phyloP scores from a whole-genome alignment of 805 yeast genomes.

The Yamadazyma laniorum region DNA sequence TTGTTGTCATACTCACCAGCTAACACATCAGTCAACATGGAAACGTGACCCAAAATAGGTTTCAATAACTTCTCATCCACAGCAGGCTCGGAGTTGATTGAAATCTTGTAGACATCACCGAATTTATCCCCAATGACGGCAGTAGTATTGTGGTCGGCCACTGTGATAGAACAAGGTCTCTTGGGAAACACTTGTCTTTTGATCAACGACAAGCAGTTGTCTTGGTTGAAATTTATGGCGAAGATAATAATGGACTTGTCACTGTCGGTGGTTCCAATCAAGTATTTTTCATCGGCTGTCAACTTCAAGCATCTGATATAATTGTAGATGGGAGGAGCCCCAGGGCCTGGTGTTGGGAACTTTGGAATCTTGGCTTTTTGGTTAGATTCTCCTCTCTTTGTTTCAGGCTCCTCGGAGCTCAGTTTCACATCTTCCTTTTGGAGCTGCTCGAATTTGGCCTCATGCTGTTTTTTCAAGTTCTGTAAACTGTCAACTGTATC shows the following conservation, averaged over 20 bases:
- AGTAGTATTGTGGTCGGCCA: conserved; percentile 48
- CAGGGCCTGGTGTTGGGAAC: conserved; percentile 62
- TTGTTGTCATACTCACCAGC: conserved; percentile 40
- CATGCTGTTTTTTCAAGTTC: conserved; percentile 47
- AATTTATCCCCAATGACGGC: conserved; percentile 88
- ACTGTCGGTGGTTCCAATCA: conserved; percentile 74
- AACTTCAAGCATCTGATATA: conserved; percentile 64
- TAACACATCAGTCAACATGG: conserved; percentile 83
- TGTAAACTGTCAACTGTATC: conserved; percentile 54
- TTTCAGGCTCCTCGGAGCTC: conserved; percentile 14
- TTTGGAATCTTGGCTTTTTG: conserved; percentile 42
- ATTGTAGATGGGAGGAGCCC: conserved; percentile 65
- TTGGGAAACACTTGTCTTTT: conserved; percentile 83
- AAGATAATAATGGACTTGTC: conserved; percentile 78
- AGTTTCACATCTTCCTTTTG: conserved; percentile 25
- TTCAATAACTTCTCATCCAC: conserved; percentile 43
- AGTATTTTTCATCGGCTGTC: conserved; percentile 46
- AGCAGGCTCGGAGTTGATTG: conserved; percentile 36
- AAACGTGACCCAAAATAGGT: conserved; percentile 93
- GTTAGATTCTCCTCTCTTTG: conserved; percentile 30
- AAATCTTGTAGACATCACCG: conserved; percentile 83
- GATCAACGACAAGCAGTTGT: conserved; percentile 46
- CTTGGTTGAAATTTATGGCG: conserved; percentile 31
- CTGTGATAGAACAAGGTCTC: conserved; percentile 82
- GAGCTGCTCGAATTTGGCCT: conserved; percentile 34